These are phyloP conservation scores for Jaapia argillacea DNA, from an alignment of 768 basidiomycete genomes.

Conservation along the genomic window DNA sequence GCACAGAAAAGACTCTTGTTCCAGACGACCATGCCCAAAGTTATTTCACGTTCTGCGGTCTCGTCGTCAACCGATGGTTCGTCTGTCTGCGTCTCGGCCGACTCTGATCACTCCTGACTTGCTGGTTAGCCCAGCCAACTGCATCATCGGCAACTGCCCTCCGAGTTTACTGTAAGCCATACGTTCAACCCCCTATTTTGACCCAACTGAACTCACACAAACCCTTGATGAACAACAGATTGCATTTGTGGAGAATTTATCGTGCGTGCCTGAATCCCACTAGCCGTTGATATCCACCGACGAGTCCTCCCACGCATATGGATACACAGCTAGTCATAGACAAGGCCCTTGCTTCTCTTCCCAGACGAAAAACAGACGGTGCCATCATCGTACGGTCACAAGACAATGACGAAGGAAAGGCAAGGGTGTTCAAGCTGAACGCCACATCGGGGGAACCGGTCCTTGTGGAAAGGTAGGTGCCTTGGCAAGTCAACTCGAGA, in stretches of 20 bases:
- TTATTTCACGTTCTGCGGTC: conserved; percentile 80
- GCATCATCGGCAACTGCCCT: conserved; percentile 69
- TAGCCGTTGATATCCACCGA: conserved; percentile 3
- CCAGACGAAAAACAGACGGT: conserved; percentile 66
- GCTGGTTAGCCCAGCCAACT: conserved; percentile 56
- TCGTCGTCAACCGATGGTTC: conserved; percentile 82
- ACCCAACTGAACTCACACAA: conserved; percentile 5
- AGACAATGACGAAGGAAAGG: conserved; percentile 43
- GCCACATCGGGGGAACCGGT: conserved; percentile 59
- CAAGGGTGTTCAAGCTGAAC: conserved; percentile 82
- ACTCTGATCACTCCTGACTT: conserved; percentile 5
- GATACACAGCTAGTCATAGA: conserved; percentile 69
- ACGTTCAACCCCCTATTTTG: conserved; percentile 7
- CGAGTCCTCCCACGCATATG: conserved; percentile 3
- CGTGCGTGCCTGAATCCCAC: conserved; percentile 32
- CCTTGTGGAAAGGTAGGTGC: conserved; percentile 64
- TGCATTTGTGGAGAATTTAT: conserved; percentile 87
- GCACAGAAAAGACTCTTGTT: no score
- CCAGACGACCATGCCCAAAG: conserved; percentile 76
- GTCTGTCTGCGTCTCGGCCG: conserved; percentile 11
- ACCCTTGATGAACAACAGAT: conserved; percentile 33
- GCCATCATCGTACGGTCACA: conserved; percentile 74
- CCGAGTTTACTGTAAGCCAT: conserved; percentile 66
- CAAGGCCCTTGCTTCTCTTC: conserved; percentile 57
- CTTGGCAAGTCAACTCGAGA: no score